phyloP scores from a whole-genome alignment of 345 rosid genomes.

The Acer saccharum region DNA sequence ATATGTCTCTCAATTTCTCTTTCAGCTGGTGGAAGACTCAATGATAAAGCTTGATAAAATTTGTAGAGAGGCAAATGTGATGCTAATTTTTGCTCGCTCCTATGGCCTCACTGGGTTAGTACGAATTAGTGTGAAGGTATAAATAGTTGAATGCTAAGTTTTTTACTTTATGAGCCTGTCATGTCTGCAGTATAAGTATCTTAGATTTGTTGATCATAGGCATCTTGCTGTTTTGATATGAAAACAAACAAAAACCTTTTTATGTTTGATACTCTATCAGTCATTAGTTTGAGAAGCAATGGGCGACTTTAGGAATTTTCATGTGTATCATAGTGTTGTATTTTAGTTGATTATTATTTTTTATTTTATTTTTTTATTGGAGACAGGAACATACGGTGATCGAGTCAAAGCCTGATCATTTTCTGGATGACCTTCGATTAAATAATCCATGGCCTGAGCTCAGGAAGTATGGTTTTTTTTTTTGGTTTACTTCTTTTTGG shows the following conservation, averaged over 20 bases:
- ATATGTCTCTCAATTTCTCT: conserved; percentile 20
- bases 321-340: background rate
- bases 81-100: conserved; percentile 90
- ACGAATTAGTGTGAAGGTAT: conserved; percentile 87
- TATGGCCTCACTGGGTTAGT: conserved; percentile 94
- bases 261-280: no score
- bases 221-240: background rate
- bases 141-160: background rate
- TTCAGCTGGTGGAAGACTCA: conserved; percentile 83
- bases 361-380: conserved; percentile 9
- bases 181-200: background rate
- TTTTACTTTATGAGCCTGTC: background rate
- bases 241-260: background rate
- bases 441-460: conserved; percentile 97
- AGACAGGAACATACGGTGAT: conserved; percentile 84
- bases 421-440: conserved; percentile 89
- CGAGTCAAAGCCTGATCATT: conserved; percentile 98
- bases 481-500: background rate
- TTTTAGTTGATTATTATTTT: conserved; percentile 1
- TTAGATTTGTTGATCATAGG: background rate
- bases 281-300: background rate
- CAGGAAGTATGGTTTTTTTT: conserved; percentile 45
- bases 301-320: background rate
- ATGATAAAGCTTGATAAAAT: conserved; percentile 87
- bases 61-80: conserved; percentile 82